phyloP scores from a whole-genome alignment of 2,329 filamentous ascomycete species.

The Pezicula radicicola region DNA sequence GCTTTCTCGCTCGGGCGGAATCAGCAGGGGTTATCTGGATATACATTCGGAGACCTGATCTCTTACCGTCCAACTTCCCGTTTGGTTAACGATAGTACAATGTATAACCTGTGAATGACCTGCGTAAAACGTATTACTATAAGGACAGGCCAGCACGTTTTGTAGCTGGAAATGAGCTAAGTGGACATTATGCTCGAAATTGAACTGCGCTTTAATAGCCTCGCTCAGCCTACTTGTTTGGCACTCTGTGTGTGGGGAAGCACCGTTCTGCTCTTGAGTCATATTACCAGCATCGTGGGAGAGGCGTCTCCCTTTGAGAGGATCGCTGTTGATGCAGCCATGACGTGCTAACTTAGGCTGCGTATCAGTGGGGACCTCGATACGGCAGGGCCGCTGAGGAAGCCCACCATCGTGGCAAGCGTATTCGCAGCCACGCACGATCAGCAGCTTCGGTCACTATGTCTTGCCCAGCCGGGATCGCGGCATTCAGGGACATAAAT shows the following conservation, averaged over 20 bases:
- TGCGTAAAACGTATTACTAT: constrained; percentile 56
- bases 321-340: constrained; percentile 20
- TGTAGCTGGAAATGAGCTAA: constrained; percentile 66
- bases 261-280: too few relatives aligned
- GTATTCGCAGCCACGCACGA: too few relatives aligned
- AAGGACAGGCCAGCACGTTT: constrained; percentile 56
- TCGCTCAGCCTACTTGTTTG: too few relatives aligned
- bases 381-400: too few relatives aligned
- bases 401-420: too few relatives aligned
- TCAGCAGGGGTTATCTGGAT: constrained; percentile 59
- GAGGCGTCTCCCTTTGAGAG: constrained; percentile 14
- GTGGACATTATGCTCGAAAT: constrained; percentile 49
- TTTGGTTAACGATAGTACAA: constrained; percentile 5
- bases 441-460: too few relatives aligned
- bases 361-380: constrained; percentile 14
- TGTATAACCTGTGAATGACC: constrained; percentile 42
- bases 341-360: constrained; percentile 19
- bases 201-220: too few relatives aligned
- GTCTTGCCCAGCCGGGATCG: too few relatives aligned
- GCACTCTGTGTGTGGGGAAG: too few relatives aligned
- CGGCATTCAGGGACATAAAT: too few relatives aligned
- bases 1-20: constrained; percentile 39
- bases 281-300: too few relatives aligned
- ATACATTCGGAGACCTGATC: constrained; percentile 48
- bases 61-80: not conserved